Percentiles rank a stretch among this genome's conserved stretches.
These are phyloP conservation scores for Epicoccum nigrum DNA, from an alignment of 2,329 filamentous ascomycete species.

Conservation along the genomic window DNA sequence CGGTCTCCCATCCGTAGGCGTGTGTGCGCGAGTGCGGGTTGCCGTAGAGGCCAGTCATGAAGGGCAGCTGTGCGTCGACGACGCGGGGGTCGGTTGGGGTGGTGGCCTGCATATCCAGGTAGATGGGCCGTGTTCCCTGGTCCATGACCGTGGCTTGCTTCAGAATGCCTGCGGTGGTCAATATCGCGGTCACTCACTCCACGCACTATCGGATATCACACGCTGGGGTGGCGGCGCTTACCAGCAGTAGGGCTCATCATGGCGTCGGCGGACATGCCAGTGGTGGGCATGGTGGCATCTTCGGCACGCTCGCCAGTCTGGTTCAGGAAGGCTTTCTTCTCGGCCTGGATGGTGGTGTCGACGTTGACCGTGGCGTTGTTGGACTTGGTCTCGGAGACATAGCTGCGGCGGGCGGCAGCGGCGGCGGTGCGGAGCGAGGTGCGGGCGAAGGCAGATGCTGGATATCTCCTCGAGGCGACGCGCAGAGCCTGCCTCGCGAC, in stretches of 20 bases:
- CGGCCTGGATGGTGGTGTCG: slow-evolving; percentile 83
- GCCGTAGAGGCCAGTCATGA: slow-evolving; percentile 89
- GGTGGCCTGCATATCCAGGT: slow-evolving; percentile 97
- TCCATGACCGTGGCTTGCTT: slow-evolving; percentile 94
- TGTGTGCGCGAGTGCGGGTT: slow-evolving; percentile 98
- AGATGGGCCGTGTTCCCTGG: slow-evolving; percentile 90
- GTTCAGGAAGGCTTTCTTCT: slow-evolving; percentile 77
- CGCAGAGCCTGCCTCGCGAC: slow-evolving; percentile 77
- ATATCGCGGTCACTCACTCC: slow-evolving; percentile 8
- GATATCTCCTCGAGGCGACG: slow-evolving; percentile 59
- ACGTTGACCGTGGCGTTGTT: slow-evolving; percentile 80
- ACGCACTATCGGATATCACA: too few relatives aligned
- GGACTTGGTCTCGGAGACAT: slow-evolving; percentile 83
- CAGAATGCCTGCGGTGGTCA: slow-evolving; percentile 67
- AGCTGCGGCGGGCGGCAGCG: slow-evolving; percentile 62
- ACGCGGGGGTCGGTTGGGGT: slow-evolving; percentile 94
- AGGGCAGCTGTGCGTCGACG: slow-evolving; percentile 95
- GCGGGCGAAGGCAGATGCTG: slow-evolving; percentile 50
- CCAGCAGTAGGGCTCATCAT: slow-evolving; percentile 83
- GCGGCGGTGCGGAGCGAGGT: slow-evolving; percentile 49
- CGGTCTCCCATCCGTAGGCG: slow-evolving; percentile 98
- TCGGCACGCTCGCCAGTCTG: slow-evolving; percentile 61
- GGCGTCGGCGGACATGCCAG: slow-evolving; percentile 65
- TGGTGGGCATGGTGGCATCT: slow-evolving; percentile 65
- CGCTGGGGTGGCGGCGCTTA: slow-evolving; percentile 30